Evolutionary conservation across 768 basidiomycete species (phyloP), one percentile per base, ranked within the genome.

Genomic region (Ramaria sp.): DNA sequence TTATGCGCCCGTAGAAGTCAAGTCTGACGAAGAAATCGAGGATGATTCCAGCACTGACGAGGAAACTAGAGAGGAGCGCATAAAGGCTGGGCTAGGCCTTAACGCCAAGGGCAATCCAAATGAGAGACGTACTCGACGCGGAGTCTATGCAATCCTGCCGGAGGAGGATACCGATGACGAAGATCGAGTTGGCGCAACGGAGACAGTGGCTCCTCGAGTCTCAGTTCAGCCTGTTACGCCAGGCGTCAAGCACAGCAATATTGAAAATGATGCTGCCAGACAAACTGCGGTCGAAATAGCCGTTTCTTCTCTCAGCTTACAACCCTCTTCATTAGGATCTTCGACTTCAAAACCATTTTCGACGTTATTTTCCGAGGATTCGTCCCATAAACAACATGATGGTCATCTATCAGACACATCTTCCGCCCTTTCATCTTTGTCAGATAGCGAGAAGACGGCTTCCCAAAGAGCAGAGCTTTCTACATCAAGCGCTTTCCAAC

Each of bases 91-190:
- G 10, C 34, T 57, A 22, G 55, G 55, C 19, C 42, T 57, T 9
- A 49, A n/a, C 48, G 74, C 59, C 54, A 71, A 56, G 60, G 69
- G 82, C 54, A 86, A 91, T 63, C 70, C 89, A 59, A 84, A 91
- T 63, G 88, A 90, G 66, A 77, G 88, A 39, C 75, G 88, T 60
- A 91, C 88, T 50, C 81, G 88, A 31, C 78, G 88, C 42, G 88
- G 88, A 33, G 88, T 91, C 17, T 91, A 91, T 66, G 84, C 85
- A 30, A 78, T 87, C 41, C 69, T 83, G 60, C 74, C 77, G 60
- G 76, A 80, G 59, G 74, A 77, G 58, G 78, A 77, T 15, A 55
- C 82, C 20, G 79, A 81, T 51, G 79, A 79, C 41, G 83, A 85
- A 60, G 80, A 80, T 58, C 80, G 78, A 58, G 78, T 82, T 24